Percentiles rank a stretch among this genome's conserved stretches.
Conservation (phyloP, 768 basidiomycete species). For the Hygrocybe coccinea region DNA sequence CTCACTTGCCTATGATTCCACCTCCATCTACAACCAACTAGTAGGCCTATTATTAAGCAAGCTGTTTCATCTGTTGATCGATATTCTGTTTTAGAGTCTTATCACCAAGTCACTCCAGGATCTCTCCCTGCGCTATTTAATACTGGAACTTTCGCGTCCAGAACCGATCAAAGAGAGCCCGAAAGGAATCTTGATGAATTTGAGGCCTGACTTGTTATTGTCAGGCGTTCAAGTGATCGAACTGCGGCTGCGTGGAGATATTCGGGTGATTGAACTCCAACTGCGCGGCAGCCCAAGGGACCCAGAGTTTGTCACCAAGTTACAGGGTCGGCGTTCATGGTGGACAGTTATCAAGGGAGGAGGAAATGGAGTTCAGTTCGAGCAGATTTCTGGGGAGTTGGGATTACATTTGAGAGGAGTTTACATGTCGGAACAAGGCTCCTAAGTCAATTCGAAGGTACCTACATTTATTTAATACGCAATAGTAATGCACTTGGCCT, state of each 20-base stretch:
- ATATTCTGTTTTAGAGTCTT: not conserved
- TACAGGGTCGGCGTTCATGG: not conserved
- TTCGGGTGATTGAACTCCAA: not conserved
- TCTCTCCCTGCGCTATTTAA: not conserved
- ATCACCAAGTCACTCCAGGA: not conserved
- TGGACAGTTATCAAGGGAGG: not conserved
- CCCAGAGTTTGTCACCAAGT: not conserved
- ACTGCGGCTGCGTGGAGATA: not conserved
- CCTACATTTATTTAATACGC: conserved; percentile 42
- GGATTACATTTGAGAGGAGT: not conserved
- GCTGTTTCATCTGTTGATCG: not conserved
- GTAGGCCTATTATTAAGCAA: not conserved
- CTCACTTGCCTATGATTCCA: not conserved
- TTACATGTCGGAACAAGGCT: not conserved
- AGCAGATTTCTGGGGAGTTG: not conserved
- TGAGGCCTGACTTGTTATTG: not conserved
- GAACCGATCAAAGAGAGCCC: not conserved
- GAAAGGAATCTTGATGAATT: not conserved
- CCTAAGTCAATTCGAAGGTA: no score
- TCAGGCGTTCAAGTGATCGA: not conserved
- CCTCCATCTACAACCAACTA: not conserved
- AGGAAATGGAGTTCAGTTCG: not conserved
- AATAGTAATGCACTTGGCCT: conserved; percentile 46
- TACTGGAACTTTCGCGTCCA: not conserved
- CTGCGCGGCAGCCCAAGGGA: not conserved